Percentiles rank a stretch among this genome's conserved stretches.
Evolutionary conservation across 169 alveolate genomes (phyloP).

Genomic region (Plasmodium gonderi): DNA sequence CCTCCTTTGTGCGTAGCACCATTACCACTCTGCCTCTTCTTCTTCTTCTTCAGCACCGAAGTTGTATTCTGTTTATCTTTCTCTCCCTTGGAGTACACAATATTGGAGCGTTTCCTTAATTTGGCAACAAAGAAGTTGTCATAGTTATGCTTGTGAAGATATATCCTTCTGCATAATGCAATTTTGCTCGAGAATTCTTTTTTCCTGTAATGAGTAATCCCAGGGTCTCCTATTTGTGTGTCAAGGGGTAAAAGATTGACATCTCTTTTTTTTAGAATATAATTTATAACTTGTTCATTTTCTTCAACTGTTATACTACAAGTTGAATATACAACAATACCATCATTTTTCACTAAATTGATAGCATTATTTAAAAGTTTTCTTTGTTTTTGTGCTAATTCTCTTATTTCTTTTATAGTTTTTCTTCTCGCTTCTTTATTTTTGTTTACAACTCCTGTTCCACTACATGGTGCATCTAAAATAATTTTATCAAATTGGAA

Average conservation of each 20-base stretch:
- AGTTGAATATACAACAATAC: constrained; percentile 97
- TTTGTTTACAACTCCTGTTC: constrained; percentile 96
- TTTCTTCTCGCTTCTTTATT: constrained; percentile 95
- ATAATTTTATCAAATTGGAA: constrained; percentile 94
- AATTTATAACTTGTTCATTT: constrained; percentile 96
- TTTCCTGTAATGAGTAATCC: constrained; percentile 92
- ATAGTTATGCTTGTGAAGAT: constrained; percentile 96
- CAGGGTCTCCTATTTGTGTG: constrained; percentile 93
- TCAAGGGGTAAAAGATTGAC: constrained; percentile 87
- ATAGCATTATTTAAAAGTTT: constrained; percentile 95
- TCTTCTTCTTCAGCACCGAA: constrained; percentile 65
- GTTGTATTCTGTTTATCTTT: no score
- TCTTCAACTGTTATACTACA: constrained; percentile 97
- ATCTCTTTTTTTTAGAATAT: constrained; percentile 92
- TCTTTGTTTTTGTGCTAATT: constrained; percentile 95
- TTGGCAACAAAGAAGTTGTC: constrained; percentile 98
- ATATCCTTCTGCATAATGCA: constrained; percentile 89
- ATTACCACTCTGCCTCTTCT: not conserved
- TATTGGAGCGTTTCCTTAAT: constrained; percentile 93
- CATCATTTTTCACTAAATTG: constrained; percentile 96
- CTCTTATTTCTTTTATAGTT: constrained; percentile 91
- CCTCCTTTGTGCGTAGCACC: not conserved
- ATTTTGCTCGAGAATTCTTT: constrained; percentile 92
- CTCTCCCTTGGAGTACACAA: constrained; percentile 77
- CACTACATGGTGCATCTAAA: constrained; percentile 97